These are phyloP conservation scores for Trichoderma aggressivum DNA, from an alignment of 2,329 filamentous ascomycete genomes.

Conservation along the genomic window DNA sequence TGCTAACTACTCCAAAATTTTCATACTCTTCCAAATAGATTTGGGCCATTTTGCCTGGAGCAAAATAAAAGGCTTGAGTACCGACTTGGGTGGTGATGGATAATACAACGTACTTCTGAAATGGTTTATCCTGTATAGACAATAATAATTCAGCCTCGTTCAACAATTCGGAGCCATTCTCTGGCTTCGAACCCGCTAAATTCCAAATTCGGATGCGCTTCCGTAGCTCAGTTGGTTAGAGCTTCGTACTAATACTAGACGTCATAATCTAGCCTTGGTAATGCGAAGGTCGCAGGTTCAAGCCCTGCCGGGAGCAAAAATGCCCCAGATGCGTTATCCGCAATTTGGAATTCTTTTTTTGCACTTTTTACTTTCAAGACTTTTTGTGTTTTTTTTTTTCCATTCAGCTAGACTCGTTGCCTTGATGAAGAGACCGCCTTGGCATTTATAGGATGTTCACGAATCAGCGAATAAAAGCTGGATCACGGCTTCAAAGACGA, in stretches of 20 bases:
- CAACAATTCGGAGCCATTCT: not conserved
- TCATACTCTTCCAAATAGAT: not conserved
- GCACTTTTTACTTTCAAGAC: not conserved
- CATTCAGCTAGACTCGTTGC: not conserved
- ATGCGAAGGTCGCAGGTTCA: slow-evolving; percentile 14
- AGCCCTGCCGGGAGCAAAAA: slow-evolving; percentile 11
- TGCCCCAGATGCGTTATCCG: not conserved
- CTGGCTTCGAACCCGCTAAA: not conserved
- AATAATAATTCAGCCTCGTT: not conserved
- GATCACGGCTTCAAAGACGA: not conserved
- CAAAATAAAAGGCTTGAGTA: not conserved
- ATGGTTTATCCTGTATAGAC: not conserved
- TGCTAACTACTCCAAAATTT: not conserved
- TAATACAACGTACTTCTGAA: too few relatives aligned
- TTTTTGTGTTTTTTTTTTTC: not conserved
- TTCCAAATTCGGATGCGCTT: not conserved
- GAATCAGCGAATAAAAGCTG: not conserved
- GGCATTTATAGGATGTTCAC: not conserved
- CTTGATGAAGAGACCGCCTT: not conserved
- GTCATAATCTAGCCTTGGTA: not conserved
- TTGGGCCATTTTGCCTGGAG: not conserved
- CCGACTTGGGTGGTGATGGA: not conserved
- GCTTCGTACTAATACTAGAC: slow-evolving; percentile 12
- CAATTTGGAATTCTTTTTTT: not conserved
- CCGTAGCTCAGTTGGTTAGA: slow-evolving; percentile 7